Percentiles rank a stretch among this genome's conserved stretches.
Evolutionary conservation across 176 grass and related monocot genomes (phyloP).

Genomic region (Oryza meyeriana): DNA sequence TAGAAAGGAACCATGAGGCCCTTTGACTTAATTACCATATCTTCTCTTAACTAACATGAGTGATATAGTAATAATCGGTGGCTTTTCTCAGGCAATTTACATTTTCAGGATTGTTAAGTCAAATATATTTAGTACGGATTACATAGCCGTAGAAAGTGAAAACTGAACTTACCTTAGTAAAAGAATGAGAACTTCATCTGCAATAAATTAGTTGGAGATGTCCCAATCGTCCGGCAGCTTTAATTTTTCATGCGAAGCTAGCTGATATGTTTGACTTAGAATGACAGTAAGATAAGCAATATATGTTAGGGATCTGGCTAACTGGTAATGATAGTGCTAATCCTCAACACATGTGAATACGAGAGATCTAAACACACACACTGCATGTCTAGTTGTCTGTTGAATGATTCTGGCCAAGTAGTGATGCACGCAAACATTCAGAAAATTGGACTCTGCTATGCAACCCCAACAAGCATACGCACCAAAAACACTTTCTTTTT

Average conservation of each 20-base stretch:
- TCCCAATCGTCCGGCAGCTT: slow-evolving; percentile 30
- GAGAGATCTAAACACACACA: slow-evolving; percentile 35
- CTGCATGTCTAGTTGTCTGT: slow-evolving; percentile 39
- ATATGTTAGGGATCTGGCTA: slow-evolving; percentile 33
- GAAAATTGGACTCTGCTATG: not conserved
- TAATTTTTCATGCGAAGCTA: slow-evolving; percentile 39
- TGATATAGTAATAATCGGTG: not conserved
- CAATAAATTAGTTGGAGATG: slow-evolving; percentile 17
- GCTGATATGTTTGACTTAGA: slow-evolving; percentile 42
- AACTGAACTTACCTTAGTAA: not conserved
- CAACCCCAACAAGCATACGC: not conserved
- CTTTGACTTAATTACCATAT: not conserved
- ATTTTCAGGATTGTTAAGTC: not conserved
- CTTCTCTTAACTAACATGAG: not conserved
- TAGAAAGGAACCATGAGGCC: not conserved
- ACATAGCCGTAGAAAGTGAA: not conserved
- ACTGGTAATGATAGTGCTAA: slow-evolving; percentile 46
- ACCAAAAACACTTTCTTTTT: not conserved
- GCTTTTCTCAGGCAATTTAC: not conserved
- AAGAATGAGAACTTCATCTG: slow-evolving; percentile 2
- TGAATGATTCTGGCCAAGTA: slow-evolving; percentile 46
- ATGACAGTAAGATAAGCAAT: not conserved
- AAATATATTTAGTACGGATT: not conserved
- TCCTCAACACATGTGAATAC: slow-evolving; percentile 43
- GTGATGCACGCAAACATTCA: slow-evolving; percentile 34